Percentiles rank a stretch among this genome's conserved stretches.
Evolutionary conservation across 2,329 filamentous ascomycete species (phyloP).

Genomic region (Meredithiella fracta): DNA sequence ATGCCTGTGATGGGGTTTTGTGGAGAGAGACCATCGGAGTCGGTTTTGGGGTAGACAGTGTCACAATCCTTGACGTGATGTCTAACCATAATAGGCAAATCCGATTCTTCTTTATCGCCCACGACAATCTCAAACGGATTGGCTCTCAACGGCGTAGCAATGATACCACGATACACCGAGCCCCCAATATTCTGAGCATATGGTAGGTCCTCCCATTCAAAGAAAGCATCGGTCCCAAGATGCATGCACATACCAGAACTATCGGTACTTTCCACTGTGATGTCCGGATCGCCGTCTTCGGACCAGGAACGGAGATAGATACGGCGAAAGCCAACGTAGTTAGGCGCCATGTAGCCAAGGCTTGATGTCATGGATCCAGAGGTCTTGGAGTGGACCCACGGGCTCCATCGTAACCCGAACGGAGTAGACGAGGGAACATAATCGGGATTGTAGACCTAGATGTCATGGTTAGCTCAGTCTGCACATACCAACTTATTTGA

Average conservation of each 20-base stretch:
- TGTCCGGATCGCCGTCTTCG: slow-evolving; percentile 21
- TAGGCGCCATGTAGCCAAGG: slow-evolving; percentile 33
- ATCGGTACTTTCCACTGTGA: slow-evolving; percentile 28
- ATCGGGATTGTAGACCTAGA: slow-evolving; percentile 27
- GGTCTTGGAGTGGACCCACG: slow-evolving; percentile 27
- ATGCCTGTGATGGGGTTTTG: slow-evolving; percentile 32
- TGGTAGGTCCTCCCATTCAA: slow-evolving; percentile 38
- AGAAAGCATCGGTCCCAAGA: slow-evolving; percentile 35
- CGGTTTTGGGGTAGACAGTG: slow-evolving; percentile 27
- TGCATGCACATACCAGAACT: slow-evolving; percentile 32
- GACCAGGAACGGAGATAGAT: slow-evolving; percentile 27
- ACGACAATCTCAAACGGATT: slow-evolving; percentile 36
- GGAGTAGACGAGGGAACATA: slow-evolving; percentile 32
- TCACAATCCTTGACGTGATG: slow-evolving; percentile 30
- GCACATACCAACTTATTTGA: neutral
- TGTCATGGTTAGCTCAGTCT: neutral
- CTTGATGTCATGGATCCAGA: slow-evolving; percentile 22
- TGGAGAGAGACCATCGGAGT: slow-evolving; percentile 6
- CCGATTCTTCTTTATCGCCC: slow-evolving; percentile 16
- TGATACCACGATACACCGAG: slow-evolving; percentile 34
- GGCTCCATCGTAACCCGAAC: slow-evolving; percentile 38
- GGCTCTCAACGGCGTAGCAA: slow-evolving; percentile 34
- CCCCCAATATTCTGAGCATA: slow-evolving; percentile 24
- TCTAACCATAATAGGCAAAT: slow-evolving; percentile 15
- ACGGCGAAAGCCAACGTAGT: slow-evolving; percentile 39